Evolutionary conservation across 192 early-diverging fungal species (phyloP).

Genomic region (Borealophlyctis nickersoniae): DNA sequence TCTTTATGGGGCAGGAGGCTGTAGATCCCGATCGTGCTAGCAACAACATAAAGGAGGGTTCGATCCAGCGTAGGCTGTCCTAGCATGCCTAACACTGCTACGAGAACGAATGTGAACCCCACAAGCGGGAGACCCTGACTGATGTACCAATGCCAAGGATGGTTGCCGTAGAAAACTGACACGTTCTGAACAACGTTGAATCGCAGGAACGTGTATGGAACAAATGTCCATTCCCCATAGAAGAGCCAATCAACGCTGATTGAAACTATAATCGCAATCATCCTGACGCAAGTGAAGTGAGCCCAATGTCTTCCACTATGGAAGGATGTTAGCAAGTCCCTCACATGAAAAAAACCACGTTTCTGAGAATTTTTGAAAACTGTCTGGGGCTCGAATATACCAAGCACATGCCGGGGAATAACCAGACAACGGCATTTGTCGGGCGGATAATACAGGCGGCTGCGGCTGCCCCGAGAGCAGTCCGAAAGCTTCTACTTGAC

Average conservation of each 20-base stretch:
- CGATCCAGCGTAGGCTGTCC: conserved; percentile 18
- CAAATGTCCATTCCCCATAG: conserved; percentile 70
- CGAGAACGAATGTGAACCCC: conserved; percentile 70
- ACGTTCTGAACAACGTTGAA: conserved; percentile 80
- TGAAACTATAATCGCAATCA: conserved; percentile 5
- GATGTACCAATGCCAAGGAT: conserved; percentile 90
- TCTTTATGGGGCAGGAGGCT: conserved; percentile 88
- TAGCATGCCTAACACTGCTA: conserved; percentile 53
- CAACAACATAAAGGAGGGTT: conserved; percentile 12
- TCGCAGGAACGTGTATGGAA: conserved; percentile 73
- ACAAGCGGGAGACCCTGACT: conserved; percentile 76
- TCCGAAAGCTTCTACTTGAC: conserved; percentile 31
- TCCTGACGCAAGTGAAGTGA: background rate
- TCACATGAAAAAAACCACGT: conserved; percentile 15
- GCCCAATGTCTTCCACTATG: too few species aligned
- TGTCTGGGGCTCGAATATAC: conserved; percentile 28
- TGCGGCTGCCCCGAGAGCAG: conserved; percentile 69
- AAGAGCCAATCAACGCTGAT: conserved; percentile 60
- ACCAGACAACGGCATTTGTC: conserved; percentile 85
- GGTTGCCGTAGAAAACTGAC: conserved; percentile 87
- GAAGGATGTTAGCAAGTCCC: background rate
- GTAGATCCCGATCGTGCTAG: conserved; percentile 51
- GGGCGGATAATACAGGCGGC: conserved; percentile 82
- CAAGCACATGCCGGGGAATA: conserved; percentile 66
- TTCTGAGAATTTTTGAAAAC: conserved; percentile 1